Evolutionary conservation across 192 early-diverging fungal species (phyloP).

Genomic region (Coemansia sp.): DNA sequence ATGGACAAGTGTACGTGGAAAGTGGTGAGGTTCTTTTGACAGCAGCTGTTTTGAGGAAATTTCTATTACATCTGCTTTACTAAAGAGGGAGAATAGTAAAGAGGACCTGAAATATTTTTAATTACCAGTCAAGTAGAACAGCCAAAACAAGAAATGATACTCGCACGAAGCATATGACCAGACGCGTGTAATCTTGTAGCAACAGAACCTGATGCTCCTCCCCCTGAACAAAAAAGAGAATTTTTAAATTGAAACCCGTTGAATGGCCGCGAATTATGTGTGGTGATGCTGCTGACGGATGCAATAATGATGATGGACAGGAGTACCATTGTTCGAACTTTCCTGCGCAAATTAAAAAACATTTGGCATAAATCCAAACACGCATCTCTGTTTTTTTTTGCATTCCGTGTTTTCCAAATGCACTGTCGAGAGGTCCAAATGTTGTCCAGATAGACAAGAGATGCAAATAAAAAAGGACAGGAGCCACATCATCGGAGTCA

Average conservation of each 20-base stretch:
- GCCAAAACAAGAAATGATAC: background rate
- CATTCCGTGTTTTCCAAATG: background rate
- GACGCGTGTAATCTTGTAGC: slow-evolving; percentile 3
- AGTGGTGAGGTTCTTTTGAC: background rate
- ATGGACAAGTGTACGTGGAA: no score
- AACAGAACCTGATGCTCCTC: background rate
- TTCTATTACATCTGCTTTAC: background rate
- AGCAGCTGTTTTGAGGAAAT: background rate
- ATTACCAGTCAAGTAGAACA: background rate
- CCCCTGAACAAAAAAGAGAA: slow-evolving; percentile 1
- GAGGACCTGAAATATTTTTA: background rate
- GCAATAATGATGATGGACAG: background rate
- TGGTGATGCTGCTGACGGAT: background rate
- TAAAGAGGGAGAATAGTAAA: background rate
- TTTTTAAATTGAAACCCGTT: background rate
- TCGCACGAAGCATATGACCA: background rate
- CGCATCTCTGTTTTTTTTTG: background rate
- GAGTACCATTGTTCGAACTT: background rate
- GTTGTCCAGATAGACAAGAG: background rate
- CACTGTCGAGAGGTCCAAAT: background rate
- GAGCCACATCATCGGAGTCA: background rate
- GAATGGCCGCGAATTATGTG: background rate
- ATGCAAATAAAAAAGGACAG: background rate
- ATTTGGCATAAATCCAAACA: background rate
- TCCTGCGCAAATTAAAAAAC: slow-evolving; percentile 6